phyloP scores from a whole-genome alignment of 257 asterid species.

The Agastache rugosa region DNA sequence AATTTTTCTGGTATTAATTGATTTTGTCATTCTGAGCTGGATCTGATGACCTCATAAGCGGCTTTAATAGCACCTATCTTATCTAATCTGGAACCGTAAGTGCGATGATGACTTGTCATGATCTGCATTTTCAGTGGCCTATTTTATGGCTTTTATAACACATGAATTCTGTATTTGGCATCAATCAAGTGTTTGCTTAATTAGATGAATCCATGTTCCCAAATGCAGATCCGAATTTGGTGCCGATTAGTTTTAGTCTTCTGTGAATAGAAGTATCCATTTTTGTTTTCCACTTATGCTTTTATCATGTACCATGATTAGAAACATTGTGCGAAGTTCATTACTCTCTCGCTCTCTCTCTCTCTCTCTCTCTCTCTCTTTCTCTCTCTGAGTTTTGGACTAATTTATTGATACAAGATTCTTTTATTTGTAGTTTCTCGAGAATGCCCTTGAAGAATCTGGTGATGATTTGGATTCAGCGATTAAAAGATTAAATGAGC shows the following conservation, averaged over 20 bases:
- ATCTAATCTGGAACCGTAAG: constrained; percentile 3
- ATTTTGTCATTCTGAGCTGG: constrained; percentile 31
- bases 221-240: constrained; percentile 30
- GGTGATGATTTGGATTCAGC: constrained; percentile 85
- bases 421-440: constrained; percentile 64
- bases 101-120: constrained; percentile 20
- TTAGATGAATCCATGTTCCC: constrained; percentile 18
- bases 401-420: constrained; percentile 35
- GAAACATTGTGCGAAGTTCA: neutral
- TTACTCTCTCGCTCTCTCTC: neutral
- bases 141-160: constrained; percentile 21
- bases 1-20: constrained; percentile 14
- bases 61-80: constrained; percentile 16
- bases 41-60: neutral
- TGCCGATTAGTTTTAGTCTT: constrained; percentile 9
- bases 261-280: constrained; percentile 26
- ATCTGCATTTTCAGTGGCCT: neutral
- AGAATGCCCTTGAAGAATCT: constrained; percentile 79
- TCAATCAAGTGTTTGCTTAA: constrained; percentile 15
- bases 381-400: constrained; percentile 19
- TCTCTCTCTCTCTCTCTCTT: constrained; percentile 18
- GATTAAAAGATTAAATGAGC: constrained; percentile 77
- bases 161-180: constrained; percentile 1
- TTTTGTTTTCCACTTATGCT: neutral
- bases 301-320: constrained; percentile 3